Base-by-base conservation (phyloP, 352 stramenopile species). In the Pythium folliculosum region DNA sequence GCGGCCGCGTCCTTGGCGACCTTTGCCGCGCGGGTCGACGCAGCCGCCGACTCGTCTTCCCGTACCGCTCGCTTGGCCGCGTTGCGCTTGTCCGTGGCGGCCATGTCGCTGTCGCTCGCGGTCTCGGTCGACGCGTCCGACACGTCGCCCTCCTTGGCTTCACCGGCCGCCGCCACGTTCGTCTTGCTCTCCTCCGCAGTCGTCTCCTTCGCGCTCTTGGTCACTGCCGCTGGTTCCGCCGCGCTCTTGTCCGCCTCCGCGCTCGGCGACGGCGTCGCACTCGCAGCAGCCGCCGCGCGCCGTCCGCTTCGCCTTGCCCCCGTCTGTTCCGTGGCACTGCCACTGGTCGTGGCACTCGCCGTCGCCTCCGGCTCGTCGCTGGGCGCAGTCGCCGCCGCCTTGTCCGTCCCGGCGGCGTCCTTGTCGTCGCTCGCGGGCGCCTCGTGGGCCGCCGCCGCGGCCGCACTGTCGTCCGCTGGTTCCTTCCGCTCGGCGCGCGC, bases 121-220 rank as follows among this genome's bases (percentile, higher is more conserved):
- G 30, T 60, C 25, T 65, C 63, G 21, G 48, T 49, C 14, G 63
- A 60, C n/a, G 16, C 54, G 12, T 60, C 63, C 35, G 63, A 70
- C 8, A 16, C 53, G 21, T 35, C 60, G 19, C 44, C 40, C 45
- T 63, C 55, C 48, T 48, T 63, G 16, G 17, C 43, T 30, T 23
- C 51, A n/a, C n/a, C n/a, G 44, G 32, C 17, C 23, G 53, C 37
- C n/a, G 48, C 37, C 5, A 14, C 48, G 14, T 37, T 45, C 22
- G 37, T 1, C 32, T 43, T 48, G 13, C 32, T 54, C 1, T 53
- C 16, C 19, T 38, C 32, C 6, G 50, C 38, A 16, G 10, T 12
- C 16, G 60, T 67, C 17, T 71, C 63, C 47, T 78, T 72, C 21
- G 75, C 38, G 27, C 77, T 60, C 49, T 61, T 73, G 10, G 71